A percentile compares a stretch with the other conserved stretches of the same genome.
Conservation (phyloP, 148 eudicot species). For the Rhododendron simsii region DNA sequence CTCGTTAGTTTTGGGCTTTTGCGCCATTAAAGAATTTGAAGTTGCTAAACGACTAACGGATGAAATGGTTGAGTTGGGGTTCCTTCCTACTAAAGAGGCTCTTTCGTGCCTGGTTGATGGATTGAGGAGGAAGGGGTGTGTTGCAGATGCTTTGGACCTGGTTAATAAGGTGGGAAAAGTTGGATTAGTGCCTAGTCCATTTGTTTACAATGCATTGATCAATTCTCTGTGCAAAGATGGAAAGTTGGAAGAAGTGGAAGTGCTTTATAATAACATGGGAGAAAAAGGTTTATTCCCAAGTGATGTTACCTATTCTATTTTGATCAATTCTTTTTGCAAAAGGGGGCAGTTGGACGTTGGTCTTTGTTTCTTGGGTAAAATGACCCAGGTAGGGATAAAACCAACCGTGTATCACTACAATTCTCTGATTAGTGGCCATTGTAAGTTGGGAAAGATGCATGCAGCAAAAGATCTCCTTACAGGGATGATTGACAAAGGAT, state of each 20-base stretch:
- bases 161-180: constrained; percentile 38
- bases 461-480: constrained; percentile 43
- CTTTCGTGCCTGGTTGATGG: constrained; percentile 70
- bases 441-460: constrained; percentile 52
- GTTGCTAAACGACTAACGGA: constrained; percentile 33
- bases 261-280: constrained; percentile 44
- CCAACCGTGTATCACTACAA: constrained; percentile 53
- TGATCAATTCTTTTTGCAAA: constrained; percentile 61
- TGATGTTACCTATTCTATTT: constrained; percentile 56
- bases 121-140: constrained; percentile 55
- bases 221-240: constrained; percentile 64
- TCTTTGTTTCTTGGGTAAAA: constrained; percentile 34
- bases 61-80: constrained; percentile 65
- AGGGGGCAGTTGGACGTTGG: constrained; percentile 55
- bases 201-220: constrained; percentile 61
- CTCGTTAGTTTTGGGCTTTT: constrained; percentile 61
- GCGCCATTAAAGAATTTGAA: constrained; percentile 46
- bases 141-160: constrained; percentile 45
- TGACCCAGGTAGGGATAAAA: constrained; percentile 46
- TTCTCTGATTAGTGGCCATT: constrained; percentile 63
- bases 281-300: constrained; percentile 49
- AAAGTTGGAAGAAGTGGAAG: constrained; percentile 51
- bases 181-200: constrained; percentile 50
- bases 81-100: constrained; percentile 62
- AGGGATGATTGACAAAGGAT: constrained; percentile 53